Base-by-base conservation (phyloP, 139 green algal genomes). In the Mesostigma viride region DNA sequence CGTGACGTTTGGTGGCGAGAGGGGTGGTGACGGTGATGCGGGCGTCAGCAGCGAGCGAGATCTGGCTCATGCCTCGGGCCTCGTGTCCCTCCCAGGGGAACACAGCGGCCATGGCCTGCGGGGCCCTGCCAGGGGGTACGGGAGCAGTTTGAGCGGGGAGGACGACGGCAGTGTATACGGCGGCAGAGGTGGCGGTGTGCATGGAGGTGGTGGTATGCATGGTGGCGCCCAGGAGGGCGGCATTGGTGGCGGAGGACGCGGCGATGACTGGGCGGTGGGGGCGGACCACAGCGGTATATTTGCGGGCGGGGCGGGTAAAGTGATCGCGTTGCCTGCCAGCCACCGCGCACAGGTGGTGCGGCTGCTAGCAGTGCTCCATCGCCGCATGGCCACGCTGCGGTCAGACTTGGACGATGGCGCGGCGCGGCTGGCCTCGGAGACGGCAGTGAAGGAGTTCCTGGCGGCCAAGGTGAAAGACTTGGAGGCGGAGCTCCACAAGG, bases 401-500 rank as follows among this genome's bases (percentile, higher is more conserved):
- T 45, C 63, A 4, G 63, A 69, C 20, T 6, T 69, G 47, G 63
- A 68, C 17, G 63, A 69, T 17, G 45, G 69, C 11, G 3, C 69
- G 14, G 47, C 63, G 14, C 44, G 63, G 63, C 63, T 69, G 8
- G 4, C 3, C 45, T 45, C 69, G 63, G 63, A 69, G 45, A 69
- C 3, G 45, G 63, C 63, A 3, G 22, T 69, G 11, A 69, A 28
- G 20, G 63, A 69, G 46, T 69, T 69, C n/a, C 45, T 69, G 63
- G 22, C 44, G 8, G 69, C 45, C 63, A 69, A 69, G 63, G 53
- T 62, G 53, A 65, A 46, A 26, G 63, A 69, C 8, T n/a, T 69
- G 45, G 63, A 69, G 31, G 63, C 45, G 11, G 63, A 69, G 36
- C 45, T 69, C 40, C 45, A 69, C 45, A 28, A n/a, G 45, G 47